phyloP scores from a whole-genome alignment of 1,284 basidiomycete species.

The Sporisorium graminicola region DNA sequence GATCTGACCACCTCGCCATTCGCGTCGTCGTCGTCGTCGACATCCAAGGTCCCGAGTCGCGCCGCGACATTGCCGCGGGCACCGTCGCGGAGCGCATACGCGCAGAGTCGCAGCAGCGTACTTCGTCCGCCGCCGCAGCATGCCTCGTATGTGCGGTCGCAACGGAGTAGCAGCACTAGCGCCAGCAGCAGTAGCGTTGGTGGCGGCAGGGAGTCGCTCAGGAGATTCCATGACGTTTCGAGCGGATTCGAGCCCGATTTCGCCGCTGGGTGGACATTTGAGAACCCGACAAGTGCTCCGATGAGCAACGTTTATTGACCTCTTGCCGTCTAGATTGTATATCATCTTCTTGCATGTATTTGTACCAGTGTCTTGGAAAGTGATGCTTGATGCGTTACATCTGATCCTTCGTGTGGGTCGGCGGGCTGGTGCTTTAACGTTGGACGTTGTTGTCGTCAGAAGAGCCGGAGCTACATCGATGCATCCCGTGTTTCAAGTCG shows the following conservation, averaged over 20 bases:
- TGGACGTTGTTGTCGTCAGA: too few relatives aligned
- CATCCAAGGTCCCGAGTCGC: slow-evolving; percentile 14
- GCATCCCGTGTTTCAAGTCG: too few relatives aligned
- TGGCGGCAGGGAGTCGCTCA: too few relatives aligned
- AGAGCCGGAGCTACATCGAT: too few relatives aligned
- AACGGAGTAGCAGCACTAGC: background rate
- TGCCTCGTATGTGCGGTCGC: background rate
- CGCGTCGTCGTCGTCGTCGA: slow-evolving; percentile 3
- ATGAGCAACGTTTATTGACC: slow-evolving; percentile 10
- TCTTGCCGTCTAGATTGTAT: too few relatives aligned
- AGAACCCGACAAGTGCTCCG: background rate
- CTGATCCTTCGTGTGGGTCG: too few relatives aligned
- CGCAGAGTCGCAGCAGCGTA: slow-evolving; percentile 4
- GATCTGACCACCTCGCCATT: slow-evolving; percentile 38
- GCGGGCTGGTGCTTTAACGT: too few relatives aligned
- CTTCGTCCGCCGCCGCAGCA: slow-evolving; percentile 16
- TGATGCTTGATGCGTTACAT: too few relatives aligned
- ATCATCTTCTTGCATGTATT: slow-evolving; percentile 2
- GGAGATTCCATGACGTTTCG: background rate
- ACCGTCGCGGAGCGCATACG: slow-evolving; percentile 4
- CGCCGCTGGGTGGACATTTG: slow-evolving; percentile 32
- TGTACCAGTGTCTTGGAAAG: background rate
- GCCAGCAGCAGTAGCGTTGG: background rate
- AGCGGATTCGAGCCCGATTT: slow-evolving; percentile 14
- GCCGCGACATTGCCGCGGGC: slow-evolving; percentile 39